Evolutionary conservation across 2,329 filamentous ascomycete species (phyloP).

Genomic region (Xylariaceae sp.): DNA sequence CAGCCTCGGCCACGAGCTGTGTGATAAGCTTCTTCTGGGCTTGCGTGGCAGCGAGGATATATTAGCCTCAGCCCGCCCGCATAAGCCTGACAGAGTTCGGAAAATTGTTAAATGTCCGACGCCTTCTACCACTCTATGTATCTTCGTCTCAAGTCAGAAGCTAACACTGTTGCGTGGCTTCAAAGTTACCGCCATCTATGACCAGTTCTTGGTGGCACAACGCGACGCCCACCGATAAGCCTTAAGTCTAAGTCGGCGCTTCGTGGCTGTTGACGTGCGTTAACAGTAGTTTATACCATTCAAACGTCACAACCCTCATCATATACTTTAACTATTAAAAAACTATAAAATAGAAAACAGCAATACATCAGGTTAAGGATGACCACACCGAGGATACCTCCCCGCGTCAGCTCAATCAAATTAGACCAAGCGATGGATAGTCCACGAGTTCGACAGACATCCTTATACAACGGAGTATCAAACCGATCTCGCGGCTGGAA

Average conservation of each 20-base stretch:
- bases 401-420: neutral
- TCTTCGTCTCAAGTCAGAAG: neutral
- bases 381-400: neutral
- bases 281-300: neutral
- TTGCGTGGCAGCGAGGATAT: conserved; percentile 20
- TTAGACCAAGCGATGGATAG: conserved; percentile 20
- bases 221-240: neutral
- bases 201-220: neutral
- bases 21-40: conserved; percentile 9
- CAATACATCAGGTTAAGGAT: neutral
- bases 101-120: conserved; percentile 12
- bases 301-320: no score
- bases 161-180: neutral
- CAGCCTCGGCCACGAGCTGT: conserved; percentile 16
- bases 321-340: no score
- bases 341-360: no score
- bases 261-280: neutral
- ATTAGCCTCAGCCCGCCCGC: neutral
- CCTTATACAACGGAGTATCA: conserved; percentile 44
- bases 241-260: neutral
- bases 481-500: conserved; percentile 45
- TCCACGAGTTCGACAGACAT: conserved; percentile 24
- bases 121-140: neutral
- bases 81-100: conserved; percentile 8
- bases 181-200: neutral